Evolutionary conservation across 139 green algal genomes (phyloP), one percentile per base, ranked within the genome.

Genomic region (Chlamydomonas incerta): DNA sequence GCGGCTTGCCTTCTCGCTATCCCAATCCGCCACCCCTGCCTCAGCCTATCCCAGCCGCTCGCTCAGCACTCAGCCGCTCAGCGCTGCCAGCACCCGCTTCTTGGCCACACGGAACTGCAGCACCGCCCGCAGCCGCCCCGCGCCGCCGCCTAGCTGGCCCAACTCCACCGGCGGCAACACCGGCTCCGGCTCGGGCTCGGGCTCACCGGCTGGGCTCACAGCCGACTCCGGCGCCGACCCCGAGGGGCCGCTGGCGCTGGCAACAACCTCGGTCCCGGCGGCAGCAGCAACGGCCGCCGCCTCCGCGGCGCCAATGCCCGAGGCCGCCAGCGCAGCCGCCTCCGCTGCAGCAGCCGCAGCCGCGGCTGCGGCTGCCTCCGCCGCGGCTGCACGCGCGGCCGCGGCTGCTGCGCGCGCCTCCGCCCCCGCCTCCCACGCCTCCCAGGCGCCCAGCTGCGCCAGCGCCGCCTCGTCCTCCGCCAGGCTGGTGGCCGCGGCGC

Each of bases 71-170:
- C 20, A 46, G 14, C 23, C 2, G 41, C 13, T 24, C 31, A 81
- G 24, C 57, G 23, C 35, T 28, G 2, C 26, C 74, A 88, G 47
- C 52, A 88, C 52, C 10, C 75, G 50, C 84, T 88, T 88, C 65
- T 88, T 88, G 10, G 77, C 84, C 13, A 88, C 63, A 31, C 84
- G 74, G 24, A 88, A 88, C 34, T 20, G 18, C 3, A 87, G 50
- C 10, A 75, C 65, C 23, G 74, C 74, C 33, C 69, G 74, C 31
- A 70, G 46, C 74, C 74, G 29, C 20, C 65, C 65, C 34, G 52
- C 75, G 18, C 67, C 35, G 3, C 34, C 66, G 6, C 46, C 66
- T 1, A 73, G 15, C 18, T 17, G 29, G 8, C 50, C 63, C 10
- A 72, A 57, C 74, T 70, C 60, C 29, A 35, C 55, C 9, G 46